These are phyloP conservation scores for Cercospora sp. DNA, from an alignment of 2,329 filamentous ascomycete genomes.

Conservation along the genomic window DNA sequence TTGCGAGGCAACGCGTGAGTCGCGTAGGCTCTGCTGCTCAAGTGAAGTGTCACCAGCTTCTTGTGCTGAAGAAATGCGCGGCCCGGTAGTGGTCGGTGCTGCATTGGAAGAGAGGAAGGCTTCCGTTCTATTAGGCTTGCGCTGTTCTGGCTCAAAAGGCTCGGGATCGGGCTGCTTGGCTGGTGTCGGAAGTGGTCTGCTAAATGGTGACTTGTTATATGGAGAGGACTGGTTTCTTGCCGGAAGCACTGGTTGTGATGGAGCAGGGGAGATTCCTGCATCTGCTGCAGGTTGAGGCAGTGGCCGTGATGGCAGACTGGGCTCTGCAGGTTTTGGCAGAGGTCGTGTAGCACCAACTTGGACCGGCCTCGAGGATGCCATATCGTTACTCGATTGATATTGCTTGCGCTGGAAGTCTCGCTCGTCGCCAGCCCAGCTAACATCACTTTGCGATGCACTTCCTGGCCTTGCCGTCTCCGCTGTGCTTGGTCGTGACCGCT, in stretches of 20 bases:
- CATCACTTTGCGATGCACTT: constrained; percentile 54
- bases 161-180: constrained; percentile 21
- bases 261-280: neutral
- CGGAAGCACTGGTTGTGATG: constrained; percentile 36
- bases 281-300: constrained; percentile 26
- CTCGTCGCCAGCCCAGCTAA: constrained; percentile 67
- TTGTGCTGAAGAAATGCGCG: constrained; percentile 43
- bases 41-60: constrained; percentile 47
- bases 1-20: constrained; percentile 60
- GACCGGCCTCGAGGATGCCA: constrained; percentile 32
- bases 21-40: constrained; percentile 60
- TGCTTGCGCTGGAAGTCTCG: constrained; percentile 63
- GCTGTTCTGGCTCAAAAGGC: constrained; percentile 27
- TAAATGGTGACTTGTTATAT: constrained; percentile 24
- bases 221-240: constrained; percentile 54
- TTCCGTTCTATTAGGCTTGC: constrained; percentile 54
- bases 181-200: constrained; percentile 33
- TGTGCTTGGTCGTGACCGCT: constrained; percentile 40
- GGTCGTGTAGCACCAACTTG: constrained; percentile 42
- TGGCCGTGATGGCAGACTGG: constrained; percentile 24
- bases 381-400: constrained; percentile 48
- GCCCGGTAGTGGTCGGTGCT: constrained; percentile 48
- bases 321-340: constrained; percentile 26
- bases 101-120: constrained; percentile 59
- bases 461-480: constrained; percentile 29